Evolutionary conservation across 192 early-diverging fungal genomes (phyloP), one percentile per base, ranked within the genome.

Genomic region (Phlyctochytrium arcticum): DNA sequence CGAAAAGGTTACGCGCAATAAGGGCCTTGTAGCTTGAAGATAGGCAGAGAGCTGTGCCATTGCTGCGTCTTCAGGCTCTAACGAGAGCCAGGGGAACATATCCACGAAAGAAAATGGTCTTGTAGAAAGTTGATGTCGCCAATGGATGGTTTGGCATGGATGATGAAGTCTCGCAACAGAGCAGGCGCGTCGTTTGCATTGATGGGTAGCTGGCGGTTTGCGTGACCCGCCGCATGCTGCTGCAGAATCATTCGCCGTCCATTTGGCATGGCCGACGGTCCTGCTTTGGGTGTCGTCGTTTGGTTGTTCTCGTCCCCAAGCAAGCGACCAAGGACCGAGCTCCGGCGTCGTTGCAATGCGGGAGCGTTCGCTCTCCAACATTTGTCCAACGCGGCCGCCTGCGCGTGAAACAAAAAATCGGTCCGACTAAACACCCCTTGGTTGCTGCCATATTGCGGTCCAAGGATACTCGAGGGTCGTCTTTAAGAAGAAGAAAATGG

Each of bases 1-100:
- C 7, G 60, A 49, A n/a, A 62, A 49, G 0, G 60, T 62, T 5
- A 62, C 44, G 32, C 36, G 29, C 17, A 62, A 24, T 30, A 48
- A 27, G 29, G 46, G 42, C 10, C 5, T n/a, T 7, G 48, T 2
- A 2, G 48, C 48, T 27, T 32, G 60, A 21, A 62, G 33, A 23
- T 62, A 49, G 6, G 48, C 26, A 30, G 27, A 42, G 37, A 42
- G 37, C 37, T 42, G 37, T n/a, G n/a, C 37, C 37, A 42, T 10
- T 42, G 37, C 37, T 42, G 37, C 37, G 37, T 42, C 37, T n/a
- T 42, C 37, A 8, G 37, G 37, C n/a, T 42, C n/a, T 8, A 42
- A n/a, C n/a, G 37, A 42, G 8, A n/a, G 37, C 37, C 37, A 42
- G 9, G 37, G 37, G n/a, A 42, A 42, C 37, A 42, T 10, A n/a